A percentile compares a stretch with the other conserved stretches of the same genome.
Evolutionary conservation across 2,329 filamentous ascomycete species (phyloP).

Genomic region (Lasiodiplodia theobromae): DNA sequence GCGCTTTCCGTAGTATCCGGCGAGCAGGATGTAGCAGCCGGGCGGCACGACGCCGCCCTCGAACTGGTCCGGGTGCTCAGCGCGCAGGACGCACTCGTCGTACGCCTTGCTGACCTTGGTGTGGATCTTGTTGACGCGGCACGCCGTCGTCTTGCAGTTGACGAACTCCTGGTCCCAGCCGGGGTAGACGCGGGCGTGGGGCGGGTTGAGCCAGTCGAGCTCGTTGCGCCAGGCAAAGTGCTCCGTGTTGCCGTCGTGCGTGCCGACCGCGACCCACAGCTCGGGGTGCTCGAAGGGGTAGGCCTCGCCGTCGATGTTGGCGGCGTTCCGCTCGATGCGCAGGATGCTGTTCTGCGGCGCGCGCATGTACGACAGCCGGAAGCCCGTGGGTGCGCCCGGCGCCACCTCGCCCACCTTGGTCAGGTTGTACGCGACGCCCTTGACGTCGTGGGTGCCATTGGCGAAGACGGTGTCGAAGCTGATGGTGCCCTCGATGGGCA

Average conservation of each 20-base stretch:
- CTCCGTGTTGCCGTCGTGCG: background rate
- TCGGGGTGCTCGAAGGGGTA: slow-evolving; percentile 18
- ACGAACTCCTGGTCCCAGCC: slow-evolving; percentile 28
- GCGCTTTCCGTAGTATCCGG: slow-evolving; percentile 10
- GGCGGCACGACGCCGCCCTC: slow-evolving; percentile 13
- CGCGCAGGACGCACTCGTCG: slow-evolving; percentile 22
- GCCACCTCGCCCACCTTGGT: slow-evolving; percentile 11
- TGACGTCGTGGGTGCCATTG: slow-evolving; percentile 26
- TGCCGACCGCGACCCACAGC: slow-evolving; percentile 8
- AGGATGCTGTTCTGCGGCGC: slow-evolving; percentile 21
- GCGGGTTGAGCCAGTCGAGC: slow-evolving; percentile 23
- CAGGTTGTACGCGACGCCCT: slow-evolving; percentile 26
- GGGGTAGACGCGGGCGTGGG: slow-evolving; percentile 21
- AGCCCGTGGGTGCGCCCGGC: slow-evolving; percentile 10
- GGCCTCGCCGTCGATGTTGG: slow-evolving; percentile 1
- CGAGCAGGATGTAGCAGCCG: slow-evolving; percentile 13
- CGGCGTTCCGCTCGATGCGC: slow-evolving; percentile 23
- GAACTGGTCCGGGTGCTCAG: slow-evolving; percentile 13
- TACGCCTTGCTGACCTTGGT: slow-evolving; percentile 18
- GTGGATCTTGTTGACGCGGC: slow-evolving; percentile 29
- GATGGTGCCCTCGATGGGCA: slow-evolving; percentile 9
- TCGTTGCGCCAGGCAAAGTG: slow-evolving; percentile 25
- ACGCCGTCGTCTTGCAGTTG: slow-evolving; percentile 29
- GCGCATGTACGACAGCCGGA: slow-evolving; percentile 27
- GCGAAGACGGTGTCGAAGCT: slow-evolving; percentile 6